These are phyloP conservation scores for Wickerhamomyces ciferrii DNA, from an alignment of 805 yeast genomes.

Conservation along the genomic window DNA sequence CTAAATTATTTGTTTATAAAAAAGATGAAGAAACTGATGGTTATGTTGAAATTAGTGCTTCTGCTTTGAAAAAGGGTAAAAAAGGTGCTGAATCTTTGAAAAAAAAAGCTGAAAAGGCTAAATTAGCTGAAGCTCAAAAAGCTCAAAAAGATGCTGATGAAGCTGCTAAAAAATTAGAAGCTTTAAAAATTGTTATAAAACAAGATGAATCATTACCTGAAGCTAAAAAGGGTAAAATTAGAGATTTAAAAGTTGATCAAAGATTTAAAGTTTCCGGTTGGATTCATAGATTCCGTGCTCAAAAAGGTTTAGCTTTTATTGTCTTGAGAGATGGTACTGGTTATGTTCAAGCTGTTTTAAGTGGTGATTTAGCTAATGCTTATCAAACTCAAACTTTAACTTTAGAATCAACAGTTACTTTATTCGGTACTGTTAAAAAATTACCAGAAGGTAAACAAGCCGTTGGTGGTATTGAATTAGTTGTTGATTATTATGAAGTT, in stretches of 20 bases:
- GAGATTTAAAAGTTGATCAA: constrained; percentile 42
- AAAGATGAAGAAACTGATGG: constrained; percentile 53
- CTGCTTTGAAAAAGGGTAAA: constrained; percentile 93
- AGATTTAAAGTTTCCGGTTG: constrained; percentile 88
- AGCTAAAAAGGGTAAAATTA: constrained; percentile 65
- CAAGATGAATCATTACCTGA: constrained; percentile 71
- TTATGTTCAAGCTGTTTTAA: constrained; percentile 75
- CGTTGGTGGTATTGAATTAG: constrained; percentile 94
- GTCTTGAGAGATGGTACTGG: constrained; percentile 97
- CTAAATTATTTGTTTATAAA: constrained; percentile 57
- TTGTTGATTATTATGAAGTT: constrained; percentile 84
- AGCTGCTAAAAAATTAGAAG: constrained; percentile 68
- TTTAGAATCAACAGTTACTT: constrained; percentile 75
- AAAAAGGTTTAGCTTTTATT: constrained; percentile 87
- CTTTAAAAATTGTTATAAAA: constrained; percentile 68
- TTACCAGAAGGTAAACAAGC: constrained; percentile 96
- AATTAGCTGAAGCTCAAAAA: constrained; percentile 45
- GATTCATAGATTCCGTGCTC: constrained; percentile 91
- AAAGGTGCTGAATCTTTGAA: constrained; percentile 91
- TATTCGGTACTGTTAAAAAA: constrained; percentile 76
- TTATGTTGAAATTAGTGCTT: constrained; percentile 76
- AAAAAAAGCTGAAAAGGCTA: constrained; percentile 55
- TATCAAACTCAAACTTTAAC: constrained; percentile 81
- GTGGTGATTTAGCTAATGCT: constrained; percentile 91
- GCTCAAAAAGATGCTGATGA: constrained; percentile 63